phyloP scores from a whole-genome alignment of 2,329 filamentous ascomycete genomes.

The Emergomyces pasteurianus region DNA sequence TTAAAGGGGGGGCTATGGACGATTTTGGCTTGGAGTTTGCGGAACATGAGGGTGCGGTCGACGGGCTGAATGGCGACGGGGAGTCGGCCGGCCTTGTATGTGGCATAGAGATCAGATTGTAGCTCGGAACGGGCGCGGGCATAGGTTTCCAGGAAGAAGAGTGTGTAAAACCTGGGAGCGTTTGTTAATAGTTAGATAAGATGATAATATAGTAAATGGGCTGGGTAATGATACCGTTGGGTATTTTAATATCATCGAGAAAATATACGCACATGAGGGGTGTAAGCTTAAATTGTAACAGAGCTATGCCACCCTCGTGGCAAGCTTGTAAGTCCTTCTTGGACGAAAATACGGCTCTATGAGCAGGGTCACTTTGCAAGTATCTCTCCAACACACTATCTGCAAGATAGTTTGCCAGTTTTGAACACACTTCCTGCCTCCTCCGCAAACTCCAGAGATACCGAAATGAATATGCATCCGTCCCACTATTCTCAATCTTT shows the following conservation, averaged over 20 bases:
- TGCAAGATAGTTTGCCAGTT: conserved; percentile 29
- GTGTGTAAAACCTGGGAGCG: conserved; percentile 25
- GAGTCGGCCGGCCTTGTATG: conserved; percentile 27
- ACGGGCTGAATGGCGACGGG: conserved; percentile 25
- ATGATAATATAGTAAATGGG: background rate
- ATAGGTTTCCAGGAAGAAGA: conserved; percentile 33
- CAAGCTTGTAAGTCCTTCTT: conserved; percentile 24
- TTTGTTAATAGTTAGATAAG: background rate
- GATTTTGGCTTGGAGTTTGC: conserved; percentile 25
- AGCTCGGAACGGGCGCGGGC: conserved; percentile 25
- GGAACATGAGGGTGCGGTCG: conserved; percentile 25
- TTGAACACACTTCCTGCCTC: conserved; percentile 28
- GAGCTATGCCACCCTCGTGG: conserved; percentile 22
- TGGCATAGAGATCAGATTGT: conserved; percentile 25
- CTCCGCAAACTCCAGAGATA: conserved; percentile 28
- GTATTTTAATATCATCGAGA: background rate
- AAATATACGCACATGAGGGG: conserved; percentile 27
- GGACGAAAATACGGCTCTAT: conserved; percentile 21
- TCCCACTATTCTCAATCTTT: conserved; percentile 21
- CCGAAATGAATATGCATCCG: conserved; percentile 29
- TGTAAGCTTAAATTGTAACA: conserved; percentile 28
- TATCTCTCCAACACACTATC: conserved; percentile 31
- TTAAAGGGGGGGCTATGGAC: conserved; percentile 30
- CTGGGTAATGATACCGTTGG: background rate
- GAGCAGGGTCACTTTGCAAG: conserved; percentile 20